Conservation (phyloP, 2,329 filamentous ascomycete genomes). For the Chaetomium strumarium region DNA sequence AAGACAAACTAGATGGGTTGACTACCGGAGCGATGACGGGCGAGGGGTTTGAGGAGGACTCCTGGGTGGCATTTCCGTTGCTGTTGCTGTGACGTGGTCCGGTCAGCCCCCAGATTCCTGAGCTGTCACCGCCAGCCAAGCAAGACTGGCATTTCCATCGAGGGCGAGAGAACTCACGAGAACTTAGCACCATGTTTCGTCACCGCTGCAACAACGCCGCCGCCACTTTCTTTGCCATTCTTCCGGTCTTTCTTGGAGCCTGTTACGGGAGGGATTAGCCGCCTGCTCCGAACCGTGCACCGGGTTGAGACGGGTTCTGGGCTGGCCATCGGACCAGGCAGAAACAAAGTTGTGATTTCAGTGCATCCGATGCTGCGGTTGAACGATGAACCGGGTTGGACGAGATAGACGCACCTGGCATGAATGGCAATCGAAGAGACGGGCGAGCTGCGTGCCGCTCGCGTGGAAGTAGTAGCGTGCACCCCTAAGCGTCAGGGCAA, state of each 20-base stretch:
- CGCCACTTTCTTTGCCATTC: conserved; percentile 46
- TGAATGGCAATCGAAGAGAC: conserved; percentile 23
- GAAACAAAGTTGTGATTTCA: neutral
- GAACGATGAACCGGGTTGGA: neutral
- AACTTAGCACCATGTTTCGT: conserved; percentile 49
- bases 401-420: conserved; percentile 23
- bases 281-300: neutral
- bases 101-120: neutral
- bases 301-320: neutral
- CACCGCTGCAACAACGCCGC: conserved; percentile 48
- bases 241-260: conserved; percentile 48
- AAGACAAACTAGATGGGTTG: conserved; percentile 34
- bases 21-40: conserved; percentile 43
- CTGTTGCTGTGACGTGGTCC: conserved; percentile 24
- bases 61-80: conserved; percentile 31
- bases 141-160: neutral
- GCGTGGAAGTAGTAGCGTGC: conserved; percentile 11
- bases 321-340: neutral
- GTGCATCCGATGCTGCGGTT: neutral
- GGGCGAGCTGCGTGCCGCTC: conserved; percentile 23
- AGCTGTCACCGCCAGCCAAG: neutral
- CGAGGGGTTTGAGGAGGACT: conserved; percentile 37
- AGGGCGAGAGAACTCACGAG: conserved; percentile 36
- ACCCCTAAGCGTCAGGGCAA: conserved; percentile 3
- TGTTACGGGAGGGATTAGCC: conserved; percentile 26